Evolutionary conservation across 179 eudicot species (phyloP), one percentile per base, ranked within the genome.

Genomic region (Spinacia oleracea): DNA sequence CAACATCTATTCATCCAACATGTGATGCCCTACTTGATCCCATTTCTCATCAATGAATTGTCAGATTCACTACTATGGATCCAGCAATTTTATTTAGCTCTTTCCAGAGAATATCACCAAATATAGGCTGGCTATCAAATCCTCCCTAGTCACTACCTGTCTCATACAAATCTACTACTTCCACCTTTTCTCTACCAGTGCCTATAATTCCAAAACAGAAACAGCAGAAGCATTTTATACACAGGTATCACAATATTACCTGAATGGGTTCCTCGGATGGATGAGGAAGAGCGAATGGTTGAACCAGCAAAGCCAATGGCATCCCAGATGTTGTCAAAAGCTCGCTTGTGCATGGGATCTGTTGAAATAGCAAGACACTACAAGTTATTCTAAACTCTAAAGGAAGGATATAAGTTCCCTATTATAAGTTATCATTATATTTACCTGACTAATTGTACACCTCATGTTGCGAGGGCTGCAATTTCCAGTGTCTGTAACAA

Each of bases 381-480:
- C 60, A 34, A 71, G 69, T 72, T 46, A 72, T 15, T 66, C 66
- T 43, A 66, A 20, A 45, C 62, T 4, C 21, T 35, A 65, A 63
- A 66, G 71, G 11, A 51, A 70, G 42, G 31, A 60, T 34, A 18
- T 63, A 4, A 5, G 3, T 58, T 40, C 38, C 69, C n/a, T 29
- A 29, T 42, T 5, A n/a, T 42, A 21, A 45, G 66, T 51, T 60
- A 43, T 60, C 69, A 46, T 20, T 70, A 60, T 45, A 66, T 23
- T 72, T 76, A 94, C 98, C 98, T 93, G 97, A 81, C 90, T 93
- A 69, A 90, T 82, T 34, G 98, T 94, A 84, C 97, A 93, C 84
- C 98, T 88, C 92, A 94, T 87, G 89, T 84, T 87, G 46, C 98
- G 97, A 40, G 98, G 98, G 80, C 97, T 93, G 92, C 97, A 91